Evolutionary conservation across 345 rosid genomes (phyloP).

Genomic region (Brassica incana): DNA sequence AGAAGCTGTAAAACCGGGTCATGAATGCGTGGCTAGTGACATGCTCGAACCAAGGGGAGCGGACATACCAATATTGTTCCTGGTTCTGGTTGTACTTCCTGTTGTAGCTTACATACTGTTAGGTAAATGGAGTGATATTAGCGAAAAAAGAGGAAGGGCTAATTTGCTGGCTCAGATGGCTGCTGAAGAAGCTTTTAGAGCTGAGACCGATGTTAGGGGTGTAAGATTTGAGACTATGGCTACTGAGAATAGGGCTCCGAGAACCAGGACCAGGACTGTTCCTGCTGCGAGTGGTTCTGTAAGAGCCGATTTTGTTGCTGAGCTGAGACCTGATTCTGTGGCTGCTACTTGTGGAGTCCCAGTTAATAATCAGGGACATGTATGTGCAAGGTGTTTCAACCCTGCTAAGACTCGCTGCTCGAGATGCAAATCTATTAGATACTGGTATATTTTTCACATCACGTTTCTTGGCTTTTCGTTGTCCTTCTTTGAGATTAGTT

Average conservation of each 20-base stretch:
- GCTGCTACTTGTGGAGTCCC: conserved; percentile 49
- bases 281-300: background rate
- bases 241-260: conserved; percentile 15
- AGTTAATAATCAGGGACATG: conserved; percentile 46
- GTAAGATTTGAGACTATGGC: conserved; percentile 15
- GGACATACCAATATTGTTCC: conserved; percentile 68
- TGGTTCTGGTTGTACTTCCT: conserved; percentile 83
- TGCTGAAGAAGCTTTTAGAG: conserved; percentile 73
- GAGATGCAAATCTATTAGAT: conserved; percentile 79
- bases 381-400: conserved; percentile 70
- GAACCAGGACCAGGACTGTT: conserved; percentile 12
- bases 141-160: conserved; percentile 61
- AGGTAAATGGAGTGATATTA: conserved; percentile 80
- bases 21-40: conserved; percentile 77
- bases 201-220: conserved; percentile 37
- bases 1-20: conserved; percentile 46
- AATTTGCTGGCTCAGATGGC: conserved; percentile 68
- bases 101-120: conserved; percentile 67
- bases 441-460: conserved; percentile 52
- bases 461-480: background rate
- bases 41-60: conserved; percentile 97
- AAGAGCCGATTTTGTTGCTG: conserved; percentile 12
- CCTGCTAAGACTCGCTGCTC: conserved; percentile 87
- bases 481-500: background rate
- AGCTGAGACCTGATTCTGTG: conserved; percentile 27